phyloP scores from a whole-genome alignment of 2,329 filamentous ascomycete species.

The Myotisia sp. region DNA sequence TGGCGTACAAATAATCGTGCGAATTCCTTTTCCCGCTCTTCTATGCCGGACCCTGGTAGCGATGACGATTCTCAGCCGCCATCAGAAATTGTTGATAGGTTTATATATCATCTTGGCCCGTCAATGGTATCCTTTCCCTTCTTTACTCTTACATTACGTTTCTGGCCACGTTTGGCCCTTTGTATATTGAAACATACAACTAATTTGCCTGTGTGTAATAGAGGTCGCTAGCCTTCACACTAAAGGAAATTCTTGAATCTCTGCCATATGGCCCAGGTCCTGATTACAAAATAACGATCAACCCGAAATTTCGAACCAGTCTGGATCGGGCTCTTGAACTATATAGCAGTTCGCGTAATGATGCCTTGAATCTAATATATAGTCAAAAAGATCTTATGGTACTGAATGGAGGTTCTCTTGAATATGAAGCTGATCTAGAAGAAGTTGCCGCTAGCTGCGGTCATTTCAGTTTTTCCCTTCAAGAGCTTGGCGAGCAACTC shows the following conservation, averaged over 20 bases:
- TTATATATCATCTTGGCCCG: conserved; percentile 76
- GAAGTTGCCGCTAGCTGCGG: conserved; percentile 96
- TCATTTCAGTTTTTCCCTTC: conserved; percentile 83
- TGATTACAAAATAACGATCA: conserved; percentile 55
- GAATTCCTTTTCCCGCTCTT: not conserved
- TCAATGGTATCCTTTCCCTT: conserved; percentile 48
- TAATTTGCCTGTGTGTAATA: conserved; percentile 13
- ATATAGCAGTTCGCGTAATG: conserved; percentile 60
- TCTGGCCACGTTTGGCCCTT: conserved; percentile 6
- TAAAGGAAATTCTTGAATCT: conserved; percentile 78
- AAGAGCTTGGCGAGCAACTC: conserved; percentile 84
- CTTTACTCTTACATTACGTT: not conserved
- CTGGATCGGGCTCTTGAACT: conserved; percentile 65
- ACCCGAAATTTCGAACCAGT: conserved; percentile 66
- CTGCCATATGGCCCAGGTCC: conserved; percentile 62
- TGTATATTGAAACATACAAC: conserved; percentile 12
- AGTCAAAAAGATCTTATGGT: conserved; percentile 55
- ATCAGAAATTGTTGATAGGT: conserved; percentile 78
- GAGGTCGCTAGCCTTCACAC: conserved; percentile 83
- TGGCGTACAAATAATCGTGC: conserved; percentile 6
- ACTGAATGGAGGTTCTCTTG: conserved; percentile 49
- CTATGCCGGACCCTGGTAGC: not conserved
- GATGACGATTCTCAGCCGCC: conserved; percentile 29
- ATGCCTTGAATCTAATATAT: conserved; percentile 68
- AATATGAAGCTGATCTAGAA: conserved; percentile 82